Evolutionary conservation across 1,284 basidiomycete species (phyloP).

Genomic region (Mycosarcoma maydis): DNA sequence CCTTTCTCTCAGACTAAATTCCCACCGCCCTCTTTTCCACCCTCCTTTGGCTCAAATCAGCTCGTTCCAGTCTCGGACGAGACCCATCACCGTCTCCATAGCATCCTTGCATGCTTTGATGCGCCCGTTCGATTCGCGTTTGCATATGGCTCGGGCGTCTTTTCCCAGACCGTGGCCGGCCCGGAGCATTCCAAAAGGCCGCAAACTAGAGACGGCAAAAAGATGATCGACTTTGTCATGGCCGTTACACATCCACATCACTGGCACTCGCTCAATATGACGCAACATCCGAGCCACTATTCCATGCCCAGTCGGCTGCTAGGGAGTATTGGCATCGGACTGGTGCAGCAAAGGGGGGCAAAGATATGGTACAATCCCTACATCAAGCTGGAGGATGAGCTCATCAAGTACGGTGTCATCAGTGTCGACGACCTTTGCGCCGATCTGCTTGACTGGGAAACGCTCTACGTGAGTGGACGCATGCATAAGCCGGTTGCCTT

Average conservation of each 20-base stretch:
- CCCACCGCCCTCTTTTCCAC: conserved; percentile 45
- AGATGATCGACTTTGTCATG: conserved; percentile 93
- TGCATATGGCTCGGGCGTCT: conserved; percentile 93
- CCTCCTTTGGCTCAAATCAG: conserved; percentile 57
- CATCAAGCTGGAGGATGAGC: conserved; percentile 70
- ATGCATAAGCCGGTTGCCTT: conserved; percentile 86
- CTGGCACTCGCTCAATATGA: conserved; percentile 94
- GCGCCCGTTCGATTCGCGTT: conserved; percentile 91
- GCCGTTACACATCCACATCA: conserved; percentile 89
- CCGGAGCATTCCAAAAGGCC: conserved; percentile 67
- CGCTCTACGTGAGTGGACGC: conserved; percentile 90
- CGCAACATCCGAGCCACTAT: conserved; percentile 88
- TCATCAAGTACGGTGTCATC: conserved; percentile 97
- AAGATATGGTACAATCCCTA: conserved; percentile 78
- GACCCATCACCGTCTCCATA: conserved; percentile 28
- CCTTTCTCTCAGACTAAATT: conserved; percentile 20
- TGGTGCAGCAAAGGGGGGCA: conserved; percentile 81
- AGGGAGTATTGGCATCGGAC: conserved; percentile 80
- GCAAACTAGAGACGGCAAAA: conserved; percentile 46
- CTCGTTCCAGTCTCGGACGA: conserved; percentile 45
- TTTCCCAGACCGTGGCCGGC: conserved; percentile 79
- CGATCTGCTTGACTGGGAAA: conserved; percentile 90
- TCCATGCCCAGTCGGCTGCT: conserved; percentile 82
- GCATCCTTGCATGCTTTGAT: conserved; percentile 70
- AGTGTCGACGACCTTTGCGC: conserved; percentile 86